These are phyloP conservation scores for Sugiyamaella novakii DNA, from an alignment of 1,139 yeast species.

Conservation along the genomic window DNA sequence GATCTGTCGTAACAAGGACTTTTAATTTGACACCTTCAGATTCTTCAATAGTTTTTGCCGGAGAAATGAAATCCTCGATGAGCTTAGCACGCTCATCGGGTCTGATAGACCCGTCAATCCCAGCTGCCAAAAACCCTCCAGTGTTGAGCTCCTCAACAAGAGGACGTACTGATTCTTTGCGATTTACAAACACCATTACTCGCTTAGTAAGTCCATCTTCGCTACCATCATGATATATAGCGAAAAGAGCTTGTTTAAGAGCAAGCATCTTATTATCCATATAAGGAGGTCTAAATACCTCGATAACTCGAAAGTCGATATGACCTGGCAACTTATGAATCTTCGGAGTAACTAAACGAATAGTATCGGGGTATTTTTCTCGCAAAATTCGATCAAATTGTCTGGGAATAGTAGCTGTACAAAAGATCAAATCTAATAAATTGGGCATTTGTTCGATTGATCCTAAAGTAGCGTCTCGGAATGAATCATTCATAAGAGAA, in stretches of 20 bases:
- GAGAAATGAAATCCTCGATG: conserved; percentile 62
- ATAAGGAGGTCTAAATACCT: conserved; percentile 73
- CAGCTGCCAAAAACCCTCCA: conserved; percentile 63
- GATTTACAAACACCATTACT: conserved; percentile 84
- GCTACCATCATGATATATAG: conserved; percentile 80
- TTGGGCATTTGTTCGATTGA: conserved; percentile 50
- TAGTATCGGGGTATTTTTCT: conserved; percentile 63
- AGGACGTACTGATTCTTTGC: conserved; percentile 61
- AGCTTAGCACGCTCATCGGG: conserved; percentile 59
- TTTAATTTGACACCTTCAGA: conserved; percentile 42
- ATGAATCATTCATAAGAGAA: conserved; percentile 82
- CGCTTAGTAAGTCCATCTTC: conserved; percentile 78
- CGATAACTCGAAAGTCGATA: conserved; percentile 71
- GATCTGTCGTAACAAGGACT: conserved; percentile 85
- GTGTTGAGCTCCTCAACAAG: conserved; percentile 58
- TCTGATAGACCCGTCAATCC: conserved; percentile 65
- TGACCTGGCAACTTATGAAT: conserved; percentile 80
- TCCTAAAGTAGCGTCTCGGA: conserved; percentile 60
- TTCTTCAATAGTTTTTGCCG: conserved; percentile 50
- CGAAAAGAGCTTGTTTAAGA: conserved; percentile 83
- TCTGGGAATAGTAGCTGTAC: conserved; percentile 89
- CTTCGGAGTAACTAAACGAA: conserved; percentile 76
- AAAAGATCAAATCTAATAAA: conserved; percentile 66
- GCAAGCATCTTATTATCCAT: conserved; percentile 83
- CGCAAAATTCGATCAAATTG: conserved; percentile 67